These are phyloP conservation scores for Exophiala phaeomuriformis DNA, from an alignment of 2,329 filamentous ascomycete genomes.

Conservation along the genomic window DNA sequence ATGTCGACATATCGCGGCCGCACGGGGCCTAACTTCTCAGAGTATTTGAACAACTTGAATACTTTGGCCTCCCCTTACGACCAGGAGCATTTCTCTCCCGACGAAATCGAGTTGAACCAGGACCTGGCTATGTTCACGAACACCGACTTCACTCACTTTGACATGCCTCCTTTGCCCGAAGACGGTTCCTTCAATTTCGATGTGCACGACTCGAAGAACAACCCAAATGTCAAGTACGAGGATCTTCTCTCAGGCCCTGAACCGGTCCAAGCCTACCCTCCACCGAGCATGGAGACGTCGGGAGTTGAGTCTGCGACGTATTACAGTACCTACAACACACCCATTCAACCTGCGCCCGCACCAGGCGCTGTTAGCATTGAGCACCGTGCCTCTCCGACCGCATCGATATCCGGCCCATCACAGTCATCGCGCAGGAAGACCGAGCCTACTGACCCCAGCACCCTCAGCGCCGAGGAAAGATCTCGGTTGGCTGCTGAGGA, in stretches of 20 bases:
- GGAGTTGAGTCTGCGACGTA: constrained; percentile 17
- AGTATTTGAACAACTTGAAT: constrained; percentile 83
- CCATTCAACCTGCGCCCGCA: constrained; percentile 26
- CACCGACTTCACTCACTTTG: constrained; percentile 73
- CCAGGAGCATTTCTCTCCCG: constrained; percentile 50
- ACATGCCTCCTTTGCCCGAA: constrained; percentile 37
- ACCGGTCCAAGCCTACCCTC: constrained; percentile 12
- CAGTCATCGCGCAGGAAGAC: constrained; percentile 8
- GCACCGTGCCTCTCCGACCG: constrained; percentile 5
- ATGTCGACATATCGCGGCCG: constrained; percentile 73
- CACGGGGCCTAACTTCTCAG: constrained; percentile 75
- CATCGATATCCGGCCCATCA: background rate
- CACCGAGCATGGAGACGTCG: constrained; percentile 17
- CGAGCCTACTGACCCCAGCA: constrained; percentile 7
- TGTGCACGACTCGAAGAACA: constrained; percentile 19
- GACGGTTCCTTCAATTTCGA: constrained; percentile 26
- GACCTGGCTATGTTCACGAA: constrained; percentile 76
- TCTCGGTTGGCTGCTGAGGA: constrained; percentile 72
- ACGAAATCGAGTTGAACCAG: constrained; percentile 59
- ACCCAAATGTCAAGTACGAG: constrained; percentile 25
- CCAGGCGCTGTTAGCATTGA: constrained; percentile 16
- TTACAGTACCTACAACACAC: constrained; percentile 25
- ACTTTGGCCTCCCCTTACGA: constrained; percentile 58
- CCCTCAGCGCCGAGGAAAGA: constrained; percentile 58
- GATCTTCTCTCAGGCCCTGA: constrained; percentile 20